Evolutionary conservation across 2,329 filamentous ascomycete species (phyloP).

Genomic region (Neoscytalidium dimidiatum): DNA sequence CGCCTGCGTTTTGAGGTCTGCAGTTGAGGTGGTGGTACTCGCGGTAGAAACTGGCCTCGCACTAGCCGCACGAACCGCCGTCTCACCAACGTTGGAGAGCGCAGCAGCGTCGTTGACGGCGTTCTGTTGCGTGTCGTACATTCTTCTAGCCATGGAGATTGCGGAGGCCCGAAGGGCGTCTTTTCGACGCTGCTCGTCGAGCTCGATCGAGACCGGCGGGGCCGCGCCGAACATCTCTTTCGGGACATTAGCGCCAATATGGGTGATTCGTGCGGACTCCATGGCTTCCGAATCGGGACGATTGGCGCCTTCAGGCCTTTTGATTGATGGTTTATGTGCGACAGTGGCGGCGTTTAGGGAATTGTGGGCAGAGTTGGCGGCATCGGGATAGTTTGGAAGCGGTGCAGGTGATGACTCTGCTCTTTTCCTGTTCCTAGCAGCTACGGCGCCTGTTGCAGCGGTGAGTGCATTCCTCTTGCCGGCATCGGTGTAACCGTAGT

Average conservation of each 20-base stretch:
- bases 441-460: constrained; percentile 78
- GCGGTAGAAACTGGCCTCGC: constrained; percentile 32
- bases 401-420: constrained; percentile 61
- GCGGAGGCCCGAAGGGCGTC: constrained; percentile 80
- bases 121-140: constrained; percentile 73
- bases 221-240: constrained; percentile 76
- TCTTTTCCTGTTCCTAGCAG: constrained; percentile 56
- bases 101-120: constrained; percentile 52
- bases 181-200: constrained; percentile 71
- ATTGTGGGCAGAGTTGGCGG: constrained; percentile 63
- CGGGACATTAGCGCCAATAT: constrained; percentile 68
- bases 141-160: constrained; percentile 84
- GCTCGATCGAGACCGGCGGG: constrained; percentile 70
- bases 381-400: constrained; percentile 53
- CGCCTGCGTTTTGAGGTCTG: constrained; percentile 56
- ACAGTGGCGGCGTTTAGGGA: constrained; percentile 73
- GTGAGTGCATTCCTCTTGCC: constrained; percentile 66
- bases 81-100: constrained; percentile 39
- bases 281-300: constrained; percentile 51
- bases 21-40: constrained; percentile 22
- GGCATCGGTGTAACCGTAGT: constrained; percentile 51
- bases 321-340: constrained; percentile 58
- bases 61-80: constrained; percentile 36
- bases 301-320: constrained; percentile 34
- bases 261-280: constrained; percentile 63